Conservation (phyloP, 768 basidiomycete species). For the Boletus sp. region DNA sequence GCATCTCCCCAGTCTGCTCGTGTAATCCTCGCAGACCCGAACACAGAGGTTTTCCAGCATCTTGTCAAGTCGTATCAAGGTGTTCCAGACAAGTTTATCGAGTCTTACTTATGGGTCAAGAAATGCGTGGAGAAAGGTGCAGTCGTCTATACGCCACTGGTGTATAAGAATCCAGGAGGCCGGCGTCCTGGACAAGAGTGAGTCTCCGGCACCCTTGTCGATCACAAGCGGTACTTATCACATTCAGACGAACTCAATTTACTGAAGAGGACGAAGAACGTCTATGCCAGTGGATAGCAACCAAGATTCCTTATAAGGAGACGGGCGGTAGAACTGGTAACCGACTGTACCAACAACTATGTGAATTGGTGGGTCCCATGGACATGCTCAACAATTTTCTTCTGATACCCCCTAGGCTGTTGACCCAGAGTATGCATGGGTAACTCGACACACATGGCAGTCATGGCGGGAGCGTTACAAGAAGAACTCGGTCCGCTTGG, state of each 20-base stretch:
- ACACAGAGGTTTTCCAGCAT: slow-evolving; percentile 71
- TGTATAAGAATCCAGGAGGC: slow-evolving; percentile 83
- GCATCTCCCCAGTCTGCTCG: slow-evolving; percentile 67
- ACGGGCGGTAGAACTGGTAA: slow-evolving; percentile 82
- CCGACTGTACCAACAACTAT: slow-evolving; percentile 76
- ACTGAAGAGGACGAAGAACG: slow-evolving; percentile 73
- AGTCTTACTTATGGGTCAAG: slow-evolving; percentile 81
- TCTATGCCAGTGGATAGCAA: slow-evolving; percentile 75
- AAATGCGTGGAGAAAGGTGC: slow-evolving; percentile 71
- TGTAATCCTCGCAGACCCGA: slow-evolving; percentile 77
- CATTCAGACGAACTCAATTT: slow-evolving; percentile 68
- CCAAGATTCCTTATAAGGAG: slow-evolving; percentile 80
- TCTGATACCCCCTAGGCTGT: slow-evolving; percentile 39
- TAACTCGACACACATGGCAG: slow-evolving; percentile 81
- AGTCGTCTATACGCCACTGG: slow-evolving; percentile 66
- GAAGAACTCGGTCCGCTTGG: slow-evolving; percentile 70
- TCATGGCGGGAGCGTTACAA: slow-evolving; percentile 90
- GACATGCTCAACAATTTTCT: background rate
- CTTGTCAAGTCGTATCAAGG: slow-evolving; percentile 72
- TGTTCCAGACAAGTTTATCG: slow-evolving; percentile 69
- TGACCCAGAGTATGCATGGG: slow-evolving; percentile 78
- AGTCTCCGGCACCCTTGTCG: slow-evolving; percentile 18
- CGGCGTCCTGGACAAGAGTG: slow-evolving; percentile 80
- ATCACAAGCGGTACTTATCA: background rate
- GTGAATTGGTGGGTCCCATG: slow-evolving; percentile 54